Base-by-base conservation (phyloP, 2,329 filamentous ascomycete species). In the Fusarium kyushuense region DNA sequence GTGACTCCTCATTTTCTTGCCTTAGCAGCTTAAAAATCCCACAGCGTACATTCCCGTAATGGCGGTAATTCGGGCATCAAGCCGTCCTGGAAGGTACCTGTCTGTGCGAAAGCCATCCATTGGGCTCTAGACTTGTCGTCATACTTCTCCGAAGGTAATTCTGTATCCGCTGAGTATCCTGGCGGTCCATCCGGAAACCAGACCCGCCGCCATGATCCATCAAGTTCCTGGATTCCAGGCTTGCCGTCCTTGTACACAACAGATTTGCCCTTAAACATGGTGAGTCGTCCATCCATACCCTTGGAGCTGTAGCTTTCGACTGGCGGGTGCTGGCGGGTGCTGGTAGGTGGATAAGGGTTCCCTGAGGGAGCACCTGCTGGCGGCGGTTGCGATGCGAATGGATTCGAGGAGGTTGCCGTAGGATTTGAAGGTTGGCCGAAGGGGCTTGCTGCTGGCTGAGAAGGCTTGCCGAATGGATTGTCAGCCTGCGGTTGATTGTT, bases 21-120 rank as follows among this genome's bases (percentile, higher is more conserved):
- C 17, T 10, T 40, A 19, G 32, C 17, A 19, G 12, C 33, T 73
- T 78, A 94, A 72, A 95, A 89, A 75, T 93, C 88, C 86, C 91
- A 95, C 29, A 81, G 79, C 69, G 89, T 89, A 83, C 89, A 95
- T 74, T 95, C 93, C 64, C 88, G 84, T 78, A 89, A 90, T 0
- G 94, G 94, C 21, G 94, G 92, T 45, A 93, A 80, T 71, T 91
- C 84, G 0, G 94, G 94, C 81, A 97, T 91, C 9, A 89, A 73
- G 1, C 90, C 90, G 35, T 88, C 88, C 41, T 86, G 84, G 77
- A 97, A 97, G 32, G 77, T 79, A 1, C 92, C 92, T 21, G 86
- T 87, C 66, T 87, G 83, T 45, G 84, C 81, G 75, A 94, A 89
- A 43, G 85, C 83, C 60, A 83, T 81, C 80, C 94, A 97, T 45